Conservation (phyloP, 345 rosid genomes). For the Hibiscus syriacus region DNA sequence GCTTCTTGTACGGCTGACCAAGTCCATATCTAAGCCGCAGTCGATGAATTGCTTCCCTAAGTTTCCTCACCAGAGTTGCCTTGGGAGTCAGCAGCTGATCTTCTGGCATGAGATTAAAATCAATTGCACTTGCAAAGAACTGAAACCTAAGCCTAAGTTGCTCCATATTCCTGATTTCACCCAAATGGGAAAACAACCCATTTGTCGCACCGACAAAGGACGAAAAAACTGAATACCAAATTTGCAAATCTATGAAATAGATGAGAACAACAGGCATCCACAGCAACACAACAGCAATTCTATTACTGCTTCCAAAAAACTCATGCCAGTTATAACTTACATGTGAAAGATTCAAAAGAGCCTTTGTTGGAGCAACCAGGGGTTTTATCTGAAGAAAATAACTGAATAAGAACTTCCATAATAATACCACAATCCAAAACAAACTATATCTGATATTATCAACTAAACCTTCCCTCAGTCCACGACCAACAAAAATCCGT, state of each 20-base stretch:
- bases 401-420: slow-evolving; percentile 66
- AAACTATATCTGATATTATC: slow-evolving; percentile 64
- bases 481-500: slow-evolving; percentile 76
- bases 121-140: slow-evolving; percentile 87
- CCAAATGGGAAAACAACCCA: slow-evolving; percentile 81
- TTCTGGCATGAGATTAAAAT: slow-evolving; percentile 84
- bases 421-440: slow-evolving; percentile 63
- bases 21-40: slow-evolving; percentile 76
- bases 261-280: slow-evolving; percentile 77
- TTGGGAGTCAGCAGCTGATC: slow-evolving; percentile 38
- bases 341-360: slow-evolving; percentile 27
- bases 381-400: slow-evolving; percentile 79
- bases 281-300: slow-evolving; percentile 42
- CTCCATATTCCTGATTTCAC: slow-evolving; percentile 77
- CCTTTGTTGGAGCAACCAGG: slow-evolving; percentile 58
- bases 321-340: slow-evolving; percentile 55
- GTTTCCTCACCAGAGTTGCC: slow-evolving; percentile 63
- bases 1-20: slow-evolving; percentile 61
- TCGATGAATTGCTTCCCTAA: slow-evolving; percentile 68
- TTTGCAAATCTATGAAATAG: slow-evolving; percentile 78
- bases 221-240: slow-evolving; percentile 81
- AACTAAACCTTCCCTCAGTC: slow-evolving; percentile 79
- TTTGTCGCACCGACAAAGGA: slow-evolving; percentile 54
- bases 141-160: slow-evolving; percentile 90
- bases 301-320: slow-evolving; percentile 61